phyloP scores from a whole-genome alignment of 192 early-diverging fungal genomes.

The Dissophora ornata region DNA sequence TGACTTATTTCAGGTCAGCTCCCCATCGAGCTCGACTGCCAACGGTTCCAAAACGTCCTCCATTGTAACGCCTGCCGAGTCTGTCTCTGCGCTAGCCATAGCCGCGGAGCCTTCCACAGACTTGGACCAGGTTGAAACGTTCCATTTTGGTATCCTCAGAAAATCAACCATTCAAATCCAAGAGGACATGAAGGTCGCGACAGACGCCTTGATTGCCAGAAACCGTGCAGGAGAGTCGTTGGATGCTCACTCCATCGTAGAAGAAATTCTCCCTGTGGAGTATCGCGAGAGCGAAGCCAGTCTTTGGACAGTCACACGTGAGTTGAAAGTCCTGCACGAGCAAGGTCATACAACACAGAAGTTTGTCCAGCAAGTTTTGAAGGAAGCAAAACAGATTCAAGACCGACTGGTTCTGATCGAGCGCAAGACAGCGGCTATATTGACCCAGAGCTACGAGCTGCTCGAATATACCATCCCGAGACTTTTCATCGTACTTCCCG shows the following conservation, averaged over 20 bases:
- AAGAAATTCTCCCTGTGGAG: conserved; percentile 6
- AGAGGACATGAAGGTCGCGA: neutral
- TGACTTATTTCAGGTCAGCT: no score
- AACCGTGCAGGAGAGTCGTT: conserved; percentile 11
- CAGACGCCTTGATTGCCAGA: neutral
- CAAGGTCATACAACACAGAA: conserved; percentile 4
- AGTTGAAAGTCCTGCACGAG: conserved; percentile 5
- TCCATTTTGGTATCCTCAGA: neutral
- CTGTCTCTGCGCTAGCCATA: no score
- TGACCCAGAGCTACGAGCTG: conserved; percentile 15
- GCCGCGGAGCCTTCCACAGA: no score
- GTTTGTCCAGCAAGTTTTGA: conserved; percentile 7
- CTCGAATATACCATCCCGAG: conserved; percentile 12
- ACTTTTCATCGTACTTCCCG: conserved; percentile 22
- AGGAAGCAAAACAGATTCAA: conserved; percentile 9
- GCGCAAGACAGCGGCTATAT: conserved; percentile 9
- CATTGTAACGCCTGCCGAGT: no score
- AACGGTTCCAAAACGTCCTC: no score
- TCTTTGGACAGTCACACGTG: neutral
- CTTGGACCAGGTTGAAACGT: no score
- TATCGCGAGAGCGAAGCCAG: neutral
- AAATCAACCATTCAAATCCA: neutral
- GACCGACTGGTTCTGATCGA: conserved; percentile 21
- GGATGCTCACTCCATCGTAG: neutral
- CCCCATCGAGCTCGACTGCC: no score